Evolutionary conservation across 2,329 filamentous ascomycete genomes (phyloP).

Genomic region (Dactylellina drechsleri): DNA sequence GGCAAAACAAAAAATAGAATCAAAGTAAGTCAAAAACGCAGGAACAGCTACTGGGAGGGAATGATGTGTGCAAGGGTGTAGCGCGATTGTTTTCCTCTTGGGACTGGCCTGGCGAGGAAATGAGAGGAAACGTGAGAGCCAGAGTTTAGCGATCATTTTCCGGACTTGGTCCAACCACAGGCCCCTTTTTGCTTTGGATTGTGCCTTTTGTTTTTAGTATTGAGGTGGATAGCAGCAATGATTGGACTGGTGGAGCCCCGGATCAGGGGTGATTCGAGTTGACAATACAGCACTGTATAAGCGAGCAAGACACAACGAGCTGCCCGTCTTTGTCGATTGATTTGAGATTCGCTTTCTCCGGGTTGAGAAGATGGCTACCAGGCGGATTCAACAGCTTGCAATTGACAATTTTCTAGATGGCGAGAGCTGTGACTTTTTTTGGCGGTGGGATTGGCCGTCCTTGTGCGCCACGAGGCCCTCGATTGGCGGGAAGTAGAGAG

Average conservation of each 20-base stretch:
- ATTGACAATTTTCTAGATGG: too few species aligned
- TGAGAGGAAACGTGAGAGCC: slow-evolving; percentile 32
- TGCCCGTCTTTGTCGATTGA: slow-evolving; percentile 23
- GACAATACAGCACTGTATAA: neutral
- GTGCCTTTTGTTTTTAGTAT: slow-evolving; percentile 7
- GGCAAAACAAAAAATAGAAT: slow-evolving; percentile 44
- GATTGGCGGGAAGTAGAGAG: slow-evolving; percentile 5
- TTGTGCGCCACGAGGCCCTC: slow-evolving; percentile 21
- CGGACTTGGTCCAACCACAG: slow-evolving; percentile 34
- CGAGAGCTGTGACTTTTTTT: too few species aligned
- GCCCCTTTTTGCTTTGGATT: slow-evolving; percentile 28
- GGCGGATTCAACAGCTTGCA: too few species aligned
- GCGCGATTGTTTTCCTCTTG: slow-evolving; percentile 30
- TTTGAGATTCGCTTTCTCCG: slow-evolving; percentile 8
- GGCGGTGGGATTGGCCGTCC: slow-evolving; percentile 2
- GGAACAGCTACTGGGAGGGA: slow-evolving; percentile 17
- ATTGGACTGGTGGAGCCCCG: slow-evolving; percentile 10
- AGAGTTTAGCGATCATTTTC: slow-evolving; percentile 49
- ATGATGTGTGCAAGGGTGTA: slow-evolving; percentile 29
- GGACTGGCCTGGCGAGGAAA: slow-evolving; percentile 43
- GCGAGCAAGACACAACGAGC: slow-evolving; percentile 11
- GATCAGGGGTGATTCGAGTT: slow-evolving; percentile 33
- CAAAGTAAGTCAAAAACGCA: slow-evolving; percentile 47
- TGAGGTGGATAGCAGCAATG: slow-evolving; percentile 5
- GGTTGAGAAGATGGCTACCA: too few species aligned